Conservation (phyloP, 208 protist species). For the Acanthamoeba lenticulata region DNA sequence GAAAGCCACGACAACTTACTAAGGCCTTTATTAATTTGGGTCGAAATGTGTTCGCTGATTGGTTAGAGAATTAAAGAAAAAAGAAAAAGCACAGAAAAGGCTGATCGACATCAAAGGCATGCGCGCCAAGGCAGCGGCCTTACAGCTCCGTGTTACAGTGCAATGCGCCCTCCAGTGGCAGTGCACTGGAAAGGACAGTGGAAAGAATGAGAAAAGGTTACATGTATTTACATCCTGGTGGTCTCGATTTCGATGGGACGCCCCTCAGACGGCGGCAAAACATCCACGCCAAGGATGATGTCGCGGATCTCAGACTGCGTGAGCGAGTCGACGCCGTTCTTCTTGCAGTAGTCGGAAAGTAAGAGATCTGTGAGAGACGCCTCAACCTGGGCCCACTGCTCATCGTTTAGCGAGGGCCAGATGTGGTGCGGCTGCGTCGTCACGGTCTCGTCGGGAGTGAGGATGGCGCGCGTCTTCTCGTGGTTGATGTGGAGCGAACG, state of each 20-base stretch:
- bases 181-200: too few relatives aligned
- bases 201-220: too few relatives aligned
- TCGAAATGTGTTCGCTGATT: too few relatives aligned
- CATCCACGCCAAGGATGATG: conserved; percentile 99
- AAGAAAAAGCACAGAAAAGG: too few relatives aligned
- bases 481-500: conserved; percentile 98
- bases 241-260: conserved; percentile 98
- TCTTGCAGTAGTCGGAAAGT: conserved; percentile 98
- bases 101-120: too few relatives aligned
- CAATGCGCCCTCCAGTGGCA: too few relatives aligned
- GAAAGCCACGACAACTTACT: too few relatives aligned
- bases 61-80: too few relatives aligned
- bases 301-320: conserved; percentile 99
- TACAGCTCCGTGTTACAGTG: too few relatives aligned
- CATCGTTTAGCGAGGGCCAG: conserved; percentile 98
- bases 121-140: too few relatives aligned
- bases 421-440: conserved; percentile 97
- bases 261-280: conserved; percentile 97
- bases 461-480: conserved; percentile 94
- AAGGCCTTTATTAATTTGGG: too few relatives aligned
- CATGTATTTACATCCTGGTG: too few relatives aligned
- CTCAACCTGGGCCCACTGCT: conserved; percentile 99
- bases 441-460: conserved; percentile 96
- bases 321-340: conserved; percentile 99
- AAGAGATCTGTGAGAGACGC: conserved; percentile 99